Base-by-base conservation (phyloP, 768 basidiomycete genomes). In the Rhizopogon rudus region DNA sequence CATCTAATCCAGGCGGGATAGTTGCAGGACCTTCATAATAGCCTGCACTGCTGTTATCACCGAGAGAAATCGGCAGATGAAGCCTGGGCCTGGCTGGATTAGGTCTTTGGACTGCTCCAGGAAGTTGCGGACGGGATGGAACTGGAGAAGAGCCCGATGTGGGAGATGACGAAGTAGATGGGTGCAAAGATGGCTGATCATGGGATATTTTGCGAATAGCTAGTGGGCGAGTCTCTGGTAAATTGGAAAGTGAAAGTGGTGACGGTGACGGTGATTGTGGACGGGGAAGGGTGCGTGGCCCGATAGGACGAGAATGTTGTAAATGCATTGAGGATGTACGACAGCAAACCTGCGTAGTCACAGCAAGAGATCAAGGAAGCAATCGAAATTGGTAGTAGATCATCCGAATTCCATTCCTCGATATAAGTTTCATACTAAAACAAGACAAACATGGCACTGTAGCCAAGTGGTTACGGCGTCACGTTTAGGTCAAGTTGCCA, bases 381-480 rank as follows among this genome's bases (percentile, higher is more conserved):
- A 13, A 37, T 37, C 13, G 12, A 37, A 37, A 37, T 37, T 33
- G 31, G 31, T 33, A 7, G 31, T 31, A 31, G 1, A 31, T 9
- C 9, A 33, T 33, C 31, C 1, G 25, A 25, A 25, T 25, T 25
- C 3, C 25, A 25, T 25, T 25, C 22, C 22, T 25, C 25, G 25
- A 5, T 0, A 50, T 54, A 54, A 35, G 0, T 1, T 14, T 12
- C 16, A 40, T n/a, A 39, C 1, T 16, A 1, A 2, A 0, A 0
- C 0, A 0, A 2, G 5, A 29, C 7, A 0, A 14, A 3, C 25
- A 69, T 44, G 77, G 77, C 75, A 79, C 75, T 78, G 77, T 78
- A 78, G 77, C 77, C 77, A 78, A 78, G 77, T 78, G 77, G 77
- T 78, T 78, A 78, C 75, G 77, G 77, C 77, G 77, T 78, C 77